Evolutionary conservation across 805 yeast genomes (phyloP).

Genomic region (Saturnispora ahearnii): DNA sequence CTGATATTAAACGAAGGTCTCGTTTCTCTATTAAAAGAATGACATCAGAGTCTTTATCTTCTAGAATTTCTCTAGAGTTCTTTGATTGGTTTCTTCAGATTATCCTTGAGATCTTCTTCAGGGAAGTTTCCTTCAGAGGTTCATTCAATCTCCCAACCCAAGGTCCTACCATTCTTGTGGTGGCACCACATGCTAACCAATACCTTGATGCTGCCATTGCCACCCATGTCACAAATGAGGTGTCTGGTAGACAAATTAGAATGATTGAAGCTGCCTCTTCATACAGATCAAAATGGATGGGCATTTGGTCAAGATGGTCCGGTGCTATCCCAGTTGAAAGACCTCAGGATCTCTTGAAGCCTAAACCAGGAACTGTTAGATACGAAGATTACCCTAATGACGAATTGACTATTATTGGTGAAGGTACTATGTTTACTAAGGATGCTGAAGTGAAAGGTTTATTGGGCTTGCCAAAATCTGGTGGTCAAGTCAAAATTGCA

Average conservation of each 20-base stretch:
- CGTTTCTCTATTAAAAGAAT: not conserved
- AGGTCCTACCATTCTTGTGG: constrained; percentile 88
- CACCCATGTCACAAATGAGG: constrained; percentile 61
- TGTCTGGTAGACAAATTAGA: constrained; percentile 59
- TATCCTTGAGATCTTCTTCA: constrained; percentile 51
- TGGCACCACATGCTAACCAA: constrained; percentile 97
- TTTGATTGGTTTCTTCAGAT: constrained; percentile 24
- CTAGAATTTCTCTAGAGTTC: constrained; percentile 18
- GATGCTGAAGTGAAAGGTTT: constrained; percentile 61
- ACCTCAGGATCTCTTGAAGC: constrained; percentile 70
- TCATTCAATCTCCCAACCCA: constrained; percentile 57
- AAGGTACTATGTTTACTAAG: constrained; percentile 53
- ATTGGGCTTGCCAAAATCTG: constrained; percentile 65
- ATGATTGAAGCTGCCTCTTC: constrained; percentile 84
- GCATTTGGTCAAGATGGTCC: constrained; percentile 64
- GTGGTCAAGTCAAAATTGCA: constrained; percentile 66
- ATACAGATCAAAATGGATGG: constrained; percentile 57
- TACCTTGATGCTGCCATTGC: constrained; percentile 62
- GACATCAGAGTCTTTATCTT: not conserved
- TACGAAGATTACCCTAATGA: constrained; percentile 40
- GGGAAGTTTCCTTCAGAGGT: constrained; percentile 85
- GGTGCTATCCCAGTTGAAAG: constrained; percentile 86
- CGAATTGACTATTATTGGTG: constrained; percentile 53
- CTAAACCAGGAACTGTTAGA: constrained; percentile 51
- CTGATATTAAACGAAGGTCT: not conserved